Evolutionary conservation across 371 early-diverging fungal species (phyloP), one percentile per base, ranked within the genome.

Genomic region (Apophysomyces sp.): DNA sequence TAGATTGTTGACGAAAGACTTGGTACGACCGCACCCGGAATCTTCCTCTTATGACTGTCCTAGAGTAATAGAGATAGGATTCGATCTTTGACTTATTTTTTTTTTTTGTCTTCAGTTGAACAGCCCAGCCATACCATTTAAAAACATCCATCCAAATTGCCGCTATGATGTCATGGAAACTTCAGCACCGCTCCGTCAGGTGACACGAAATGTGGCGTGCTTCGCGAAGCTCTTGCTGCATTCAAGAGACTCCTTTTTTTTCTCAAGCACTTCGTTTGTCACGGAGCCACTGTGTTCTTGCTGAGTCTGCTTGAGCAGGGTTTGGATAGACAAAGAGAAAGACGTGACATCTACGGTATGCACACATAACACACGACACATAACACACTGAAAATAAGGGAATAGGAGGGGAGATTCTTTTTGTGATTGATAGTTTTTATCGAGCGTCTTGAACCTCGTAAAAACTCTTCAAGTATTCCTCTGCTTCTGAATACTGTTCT

Each of bases 401-500:
- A 28, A n/a, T 28, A 28, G 53, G 29, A 53, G 27, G 29, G 32
- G 32, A 7, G 29, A 53, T 28, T 30, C 29, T 28, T 30, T 51
- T 30, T 53, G 53, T 30, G 53, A 53, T 30, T 53, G 27, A 53
- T 53, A 26, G 53, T 12, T n/a, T 53, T 75, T 73, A 70, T 66
- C 69, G 66, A 57, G 75, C 40, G 58, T 78, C 78, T 55, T 80
- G 74, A n/a, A 65, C 81, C 18, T 88, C 85, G 54, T 91, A 94
- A 67, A 92, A 92, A 65, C 81, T 86, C 54, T 80, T 82, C 27
- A 94, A 80, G 60, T 90, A 90, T 55, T 78, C 81, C 55, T 88
- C 86, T 15, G 93, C 93, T 71, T 92, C 90, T 51, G 81, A 66
- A 72, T 90, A 92, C 67, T 92, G 92, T n/a, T 52, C 72, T 71